phyloP scores from a whole-genome alignment of 2,329 filamentous ascomycete species.

The Ophiocordyceps australis region DNA sequence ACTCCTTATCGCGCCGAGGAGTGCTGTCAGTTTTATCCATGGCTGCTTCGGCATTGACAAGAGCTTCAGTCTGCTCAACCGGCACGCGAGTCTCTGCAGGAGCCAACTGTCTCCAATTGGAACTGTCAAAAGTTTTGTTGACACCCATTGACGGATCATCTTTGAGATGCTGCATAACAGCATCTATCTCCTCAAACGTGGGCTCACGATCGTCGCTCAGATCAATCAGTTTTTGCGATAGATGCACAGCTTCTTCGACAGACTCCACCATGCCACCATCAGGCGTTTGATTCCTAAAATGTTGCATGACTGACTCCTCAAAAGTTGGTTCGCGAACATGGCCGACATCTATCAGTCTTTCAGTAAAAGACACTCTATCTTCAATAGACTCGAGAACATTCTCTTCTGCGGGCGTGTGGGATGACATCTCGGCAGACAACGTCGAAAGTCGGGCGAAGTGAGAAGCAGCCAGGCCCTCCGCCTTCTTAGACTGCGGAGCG shows the following conservation, averaged over 20 bases:
- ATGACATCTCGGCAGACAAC: too few species aligned
- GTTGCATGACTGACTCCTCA: constrained; percentile 5
- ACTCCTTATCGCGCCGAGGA: constrained; percentile 56
- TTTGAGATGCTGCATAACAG: constrained; percentile 72
- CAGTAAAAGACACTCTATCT: too few species aligned
- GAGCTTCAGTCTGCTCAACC: constrained; percentile 31
- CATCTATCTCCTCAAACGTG: constrained; percentile 75
- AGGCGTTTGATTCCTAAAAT: constrained; percentile 8
- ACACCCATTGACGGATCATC: constrained; percentile 57
- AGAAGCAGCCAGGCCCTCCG: constrained; percentile 23
- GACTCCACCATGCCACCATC: constrained; percentile 10
- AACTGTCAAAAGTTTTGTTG: constrained; percentile 36
- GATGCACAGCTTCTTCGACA: constrained; percentile 9
- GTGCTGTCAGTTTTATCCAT: too few species aligned
- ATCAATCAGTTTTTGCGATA: constrained; percentile 1
- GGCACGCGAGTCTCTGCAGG: constrained; percentile 21
- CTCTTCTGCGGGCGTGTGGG: too few species aligned
- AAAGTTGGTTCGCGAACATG: too few species aligned
- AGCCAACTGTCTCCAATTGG: constrained; percentile 18
- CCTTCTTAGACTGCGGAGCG: constrained; percentile 23
- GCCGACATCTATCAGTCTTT: too few species aligned
- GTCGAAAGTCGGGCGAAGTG: too few species aligned
- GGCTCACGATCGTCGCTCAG: constrained; percentile 15
- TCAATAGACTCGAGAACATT: too few species aligned
- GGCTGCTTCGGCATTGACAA: constrained; percentile 28